Evolutionary conservation across 768 basidiomycete genomes (phyloP), one percentile per base, ranked within the genome.

Genomic region (Lepiota brunneoincarnata): DNA sequence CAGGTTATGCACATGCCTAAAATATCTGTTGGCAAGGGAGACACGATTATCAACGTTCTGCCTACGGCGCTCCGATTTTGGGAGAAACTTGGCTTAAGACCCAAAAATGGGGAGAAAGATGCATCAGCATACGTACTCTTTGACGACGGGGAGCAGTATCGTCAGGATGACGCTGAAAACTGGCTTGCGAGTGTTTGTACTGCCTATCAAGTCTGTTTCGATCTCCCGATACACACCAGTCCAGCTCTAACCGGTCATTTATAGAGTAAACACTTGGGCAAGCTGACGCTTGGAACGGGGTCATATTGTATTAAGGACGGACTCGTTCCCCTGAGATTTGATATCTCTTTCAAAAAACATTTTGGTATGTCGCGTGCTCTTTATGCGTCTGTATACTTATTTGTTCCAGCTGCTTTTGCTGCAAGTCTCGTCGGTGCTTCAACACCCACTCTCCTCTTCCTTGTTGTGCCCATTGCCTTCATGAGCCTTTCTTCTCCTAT

Each of bases 51-150:
- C n/a, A 83, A 91, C 38, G 67, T 90, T 15, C 67, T 82, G 12
- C 85, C 90, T 1, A 68, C 89, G 3, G 86, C 90, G 0, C 63
- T 93, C 20, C 77, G 85, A 2, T 93, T 93, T 66, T 93, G 92
- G 91, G 86, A 89, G 60, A 93, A 91, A 65, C 75, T 93, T 11
- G 90, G 89, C 0, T 64, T 94, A 40, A 74, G 76, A 14, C 92
- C 92, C 0, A 76, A 79, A 43, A 78, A 78, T 34, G 92, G 93
- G 6, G 73, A 70, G 54, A 93, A 93, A 69, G 76, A 93, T 59
- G 74, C 89, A 3, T 77, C 75, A 1, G 81, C 80, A 1, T 90
- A 84, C 65, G 81, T 85, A 0, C 69, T 93, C 43, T 87, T 82
- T 50, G 81, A 83, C 18, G 75, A 75, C 9, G 77, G 74, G 11